Evolutionary conservation across 2,329 filamentous ascomycete genomes (phyloP), one percentile per base, ranked within the genome.

Genomic region (Stachybotrys chartarum): DNA sequence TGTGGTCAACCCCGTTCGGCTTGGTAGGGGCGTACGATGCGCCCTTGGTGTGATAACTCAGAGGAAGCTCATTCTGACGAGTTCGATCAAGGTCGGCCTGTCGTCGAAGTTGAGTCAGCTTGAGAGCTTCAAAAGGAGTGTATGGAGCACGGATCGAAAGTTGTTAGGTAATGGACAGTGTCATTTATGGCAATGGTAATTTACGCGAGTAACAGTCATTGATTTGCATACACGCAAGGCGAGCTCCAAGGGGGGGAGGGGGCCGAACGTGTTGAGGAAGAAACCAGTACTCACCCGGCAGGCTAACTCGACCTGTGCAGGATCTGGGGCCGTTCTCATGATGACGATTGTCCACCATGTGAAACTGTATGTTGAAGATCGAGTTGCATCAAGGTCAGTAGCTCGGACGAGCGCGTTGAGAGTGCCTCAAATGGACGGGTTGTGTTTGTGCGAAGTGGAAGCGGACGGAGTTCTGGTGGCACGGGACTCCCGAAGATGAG

Each of bases 11-110:
- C 3, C 54, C 57, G n/a, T 66, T 64, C 1, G 17, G 42, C 0
- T 47, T 12, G 7, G 64, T 64, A 8, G 17, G 18, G 44, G 30
- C 65, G 0, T 60, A 56, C 7, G 56, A 57, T 1, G 59, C 57
- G 32, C 32, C 54, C 5, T 31, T 62, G 18, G 46, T 17, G 8
- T 55, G 6, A 1, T 42, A 5, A 7, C 57, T 64, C 1, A 66
- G 35, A 7, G 64, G 64, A 2, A 66, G 57, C 10, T 66, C 64
- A 1, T 66, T 61, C 39, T 66, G 64, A 1, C 64, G 58, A 3
- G 16, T 5, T 2, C 62, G 64, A 30, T 57, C 53, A 3, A 66
- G 55, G 31, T 66, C 64, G 48, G 58, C 59, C 64, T 66, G 42
- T 44, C 39, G 39, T 44, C 11, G 5, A n/a, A 11, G 11, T 44